Conservation (phyloP, 2,329 filamentous ascomycete genomes). For the Arthrobotrys megalospora region DNA sequence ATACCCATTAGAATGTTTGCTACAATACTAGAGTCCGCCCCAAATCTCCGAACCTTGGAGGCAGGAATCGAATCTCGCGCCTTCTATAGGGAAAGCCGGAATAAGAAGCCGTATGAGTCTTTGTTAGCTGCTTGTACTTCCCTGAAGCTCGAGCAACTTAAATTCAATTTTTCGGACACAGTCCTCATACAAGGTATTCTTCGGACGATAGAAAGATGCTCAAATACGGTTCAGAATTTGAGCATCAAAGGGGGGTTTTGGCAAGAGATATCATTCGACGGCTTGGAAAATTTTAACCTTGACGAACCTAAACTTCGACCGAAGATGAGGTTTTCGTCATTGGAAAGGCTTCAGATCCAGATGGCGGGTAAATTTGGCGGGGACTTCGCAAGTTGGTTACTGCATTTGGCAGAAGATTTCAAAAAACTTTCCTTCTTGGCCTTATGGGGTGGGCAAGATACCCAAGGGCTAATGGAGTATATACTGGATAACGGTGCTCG, state of each 20-base stretch:
- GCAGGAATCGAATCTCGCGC: neutral
- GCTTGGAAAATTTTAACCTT: neutral
- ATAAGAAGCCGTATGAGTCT: neutral
- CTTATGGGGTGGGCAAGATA: neutral
- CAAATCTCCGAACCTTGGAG: neutral
- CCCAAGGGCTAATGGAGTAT: neutral
- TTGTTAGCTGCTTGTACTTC: neutral
- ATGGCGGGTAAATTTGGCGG: neutral
- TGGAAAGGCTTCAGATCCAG: neutral
- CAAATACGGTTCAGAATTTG: neutral
- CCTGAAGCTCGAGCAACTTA: neutral
- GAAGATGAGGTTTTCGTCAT: neutral
- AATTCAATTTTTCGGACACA: neutral
- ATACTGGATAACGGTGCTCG: neutral
- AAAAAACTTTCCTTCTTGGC: neutral
- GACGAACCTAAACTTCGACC: neutral
- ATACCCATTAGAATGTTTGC: neutral
- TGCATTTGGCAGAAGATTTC: neutral
- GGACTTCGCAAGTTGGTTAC: neutral
- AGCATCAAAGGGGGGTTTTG: neutral
- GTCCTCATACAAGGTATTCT: neutral
- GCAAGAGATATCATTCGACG: neutral
- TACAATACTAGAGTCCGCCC: neutral
- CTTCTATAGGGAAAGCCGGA: neutral
- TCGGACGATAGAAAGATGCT: neutral